Percentiles rank a stretch among this genome's conserved stretches.
Conservation (phyloP, 495 filamentous ascomycete genomes). For the Trichoderma orchidacearum region DNA sequence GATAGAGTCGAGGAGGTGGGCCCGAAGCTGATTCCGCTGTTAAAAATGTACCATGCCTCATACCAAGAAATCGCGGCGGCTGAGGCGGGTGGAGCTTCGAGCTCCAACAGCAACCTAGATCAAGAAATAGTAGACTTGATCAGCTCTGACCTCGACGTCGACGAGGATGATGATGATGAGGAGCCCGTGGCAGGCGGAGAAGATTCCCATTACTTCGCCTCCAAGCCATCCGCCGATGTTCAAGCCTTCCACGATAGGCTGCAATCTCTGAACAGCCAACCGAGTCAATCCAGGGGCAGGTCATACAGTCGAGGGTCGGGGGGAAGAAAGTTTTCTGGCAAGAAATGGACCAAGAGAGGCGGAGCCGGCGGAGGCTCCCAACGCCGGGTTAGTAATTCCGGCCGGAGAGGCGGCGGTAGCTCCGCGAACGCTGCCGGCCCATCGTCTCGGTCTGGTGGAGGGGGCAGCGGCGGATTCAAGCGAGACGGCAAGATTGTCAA, state of each 20-base stretch:
- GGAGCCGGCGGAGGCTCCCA: conserved; percentile 6
- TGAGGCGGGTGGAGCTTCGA: background rate
- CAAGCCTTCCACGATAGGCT: conserved; percentile 16
- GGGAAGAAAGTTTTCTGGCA: background rate
- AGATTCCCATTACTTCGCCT: conserved; percentile 30
- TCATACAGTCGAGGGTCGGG: background rate
- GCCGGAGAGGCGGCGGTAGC: conserved; percentile 8
- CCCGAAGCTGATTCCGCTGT: conserved; percentile 46
- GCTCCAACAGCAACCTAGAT: conserved; percentile 33
- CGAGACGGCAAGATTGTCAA: conserved; percentile 1
- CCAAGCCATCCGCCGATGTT: conserved; percentile 6
- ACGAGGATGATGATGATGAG: conserved; percentile 30
- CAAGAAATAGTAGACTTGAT: conserved; percentile 55
- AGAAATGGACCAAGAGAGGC: background rate
- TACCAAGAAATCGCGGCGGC: conserved; percentile 45
- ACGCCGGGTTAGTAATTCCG: conserved; percentile 3
- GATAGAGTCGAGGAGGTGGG: conserved; percentile 64
- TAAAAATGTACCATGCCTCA: conserved; percentile 37
- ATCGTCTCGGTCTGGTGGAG: conserved; percentile 4
- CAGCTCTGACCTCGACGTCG: conserved; percentile 48
- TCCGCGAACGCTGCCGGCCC: background rate
- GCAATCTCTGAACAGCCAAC: conserved; percentile 1
- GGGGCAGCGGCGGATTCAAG: background rate
- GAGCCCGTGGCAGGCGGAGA: conserved; percentile 9
- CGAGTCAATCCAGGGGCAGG: background rate